phyloP scores from a whole-genome alignment of 345 rosid genomes.

The Sisymbrium irio region DNA sequence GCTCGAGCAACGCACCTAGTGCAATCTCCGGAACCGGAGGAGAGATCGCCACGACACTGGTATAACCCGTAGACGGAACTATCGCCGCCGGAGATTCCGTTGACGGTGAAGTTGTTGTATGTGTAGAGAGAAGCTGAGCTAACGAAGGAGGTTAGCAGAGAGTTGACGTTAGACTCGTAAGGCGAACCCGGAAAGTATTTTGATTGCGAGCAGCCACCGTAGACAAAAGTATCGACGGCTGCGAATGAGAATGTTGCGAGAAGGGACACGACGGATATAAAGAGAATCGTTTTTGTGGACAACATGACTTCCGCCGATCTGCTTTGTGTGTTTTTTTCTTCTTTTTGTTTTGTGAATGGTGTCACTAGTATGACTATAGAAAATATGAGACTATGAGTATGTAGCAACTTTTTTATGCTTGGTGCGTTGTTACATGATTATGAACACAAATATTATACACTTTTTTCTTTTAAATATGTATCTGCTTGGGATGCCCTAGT shows the following conservation, averaged over 20 bases:
- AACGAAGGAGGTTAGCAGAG: constrained; percentile 79
- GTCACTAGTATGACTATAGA: background rate
- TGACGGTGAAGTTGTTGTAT: constrained; percentile 66
- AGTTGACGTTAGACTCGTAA: constrained; percentile 68
- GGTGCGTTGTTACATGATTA: constrained; percentile 13
- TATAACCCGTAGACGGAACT: constrained; percentile 55
- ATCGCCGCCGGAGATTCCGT: constrained; percentile 32
- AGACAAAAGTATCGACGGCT: constrained; percentile 58
- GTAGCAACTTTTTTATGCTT: constrained; percentile 3
- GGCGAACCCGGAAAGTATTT: constrained; percentile 55
- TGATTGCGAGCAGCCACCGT: constrained; percentile 76
- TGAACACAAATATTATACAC: background rate
- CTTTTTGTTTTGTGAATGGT: background rate
- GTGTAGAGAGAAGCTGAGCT: constrained; percentile 68
- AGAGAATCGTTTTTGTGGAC: background rate
- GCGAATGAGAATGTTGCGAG: constrained; percentile 40
- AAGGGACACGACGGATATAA: constrained; percentile 18
- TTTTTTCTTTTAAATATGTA: background rate
- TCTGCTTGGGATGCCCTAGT: background rate
- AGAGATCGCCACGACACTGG: constrained; percentile 93
- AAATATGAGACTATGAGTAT: constrained; percentile 12
- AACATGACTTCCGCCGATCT: constrained; percentile 20
- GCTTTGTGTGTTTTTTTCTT: background rate
- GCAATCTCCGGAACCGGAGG: constrained; percentile 43
- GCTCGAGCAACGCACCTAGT: constrained; percentile 68